Base-by-base conservation (phyloP, 169 alveolate species). In the Amoebophrya sp. region DNA sequence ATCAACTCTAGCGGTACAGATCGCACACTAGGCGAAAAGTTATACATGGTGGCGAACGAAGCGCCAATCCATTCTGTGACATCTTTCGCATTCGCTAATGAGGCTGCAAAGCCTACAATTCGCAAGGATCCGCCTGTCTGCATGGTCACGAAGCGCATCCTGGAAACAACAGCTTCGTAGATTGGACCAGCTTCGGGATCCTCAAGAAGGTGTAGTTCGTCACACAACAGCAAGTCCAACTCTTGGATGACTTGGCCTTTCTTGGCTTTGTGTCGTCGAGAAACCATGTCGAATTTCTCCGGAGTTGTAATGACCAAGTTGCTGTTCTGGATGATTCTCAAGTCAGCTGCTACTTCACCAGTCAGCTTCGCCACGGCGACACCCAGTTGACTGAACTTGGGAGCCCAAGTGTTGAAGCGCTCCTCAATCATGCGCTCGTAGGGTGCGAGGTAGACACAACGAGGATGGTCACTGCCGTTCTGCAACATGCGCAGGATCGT, bases 81-180 rank as follows among this genome's bases (percentile, higher is more conserved):
- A 77, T 95, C 96, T 54, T 92, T 93, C 65, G 96, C 96, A 89
- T 95, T 93, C 90, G 95, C 93, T 40, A 93, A 90, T 2, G 95
- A 92, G 53, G 92, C 91, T 34, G 94, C 95, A 33, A 94, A 47
- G 18, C 95, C 96, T 54, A 93, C 92, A 40, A 95, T 89, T 54
- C 96, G 95, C 77, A 94, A 89, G 26, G 95, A 93, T 40, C 89
- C 93, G 40, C 89, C 93, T 89, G 93, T 89, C 92, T 98, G 98
- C 78, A 97, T 96, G 18, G 98, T 94, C 92, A 97, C 95, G 92
- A 95, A 97, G 94, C 99, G 95, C 97, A 98, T 97, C 89, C 99
- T 96, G 83, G 98, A 96, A 29, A 98, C 98, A 0, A 98, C 93
- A 36, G 97, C 98, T 91, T 98, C 99, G 91, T 97, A 95, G 39